Base-by-base conservation (phyloP, 2,329 filamentous ascomycete genomes). In the Ascochyta koolunga region DNA sequence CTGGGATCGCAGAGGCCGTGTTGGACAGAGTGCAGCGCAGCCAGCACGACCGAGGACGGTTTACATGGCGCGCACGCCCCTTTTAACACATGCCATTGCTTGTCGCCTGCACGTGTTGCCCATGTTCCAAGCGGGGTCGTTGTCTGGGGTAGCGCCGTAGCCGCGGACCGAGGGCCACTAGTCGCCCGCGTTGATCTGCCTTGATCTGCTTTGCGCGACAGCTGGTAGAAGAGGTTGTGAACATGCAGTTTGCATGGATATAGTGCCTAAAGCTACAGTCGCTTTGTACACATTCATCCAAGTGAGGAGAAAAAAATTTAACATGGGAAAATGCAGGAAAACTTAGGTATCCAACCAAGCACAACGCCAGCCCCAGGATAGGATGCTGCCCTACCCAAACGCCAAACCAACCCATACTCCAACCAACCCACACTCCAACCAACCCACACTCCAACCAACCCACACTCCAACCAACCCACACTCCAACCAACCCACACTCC, bases 91-190 rank as follows among this genome's bases (percentile, higher is more conserved):
- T n/a, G 8, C 37, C 8, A 36, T 37, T 32, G 53, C 31, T 18
- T 36, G 31, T 41, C 10, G 35, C 22, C 21, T 51, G 25, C 27
- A 21, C 31, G 24, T 49, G 37, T 21, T 42, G 19, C 45, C 37
- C 33, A 41, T 13, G n/a, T 19, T 15, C 8, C 18, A 22, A 18
- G 46, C 47, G 47, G 47, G 47, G 47, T 43, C 33, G 5, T 38
- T 7, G 16, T 42, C 38, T 27, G 31, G 46, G 45, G 31, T 29
- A 29, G 22, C n/a, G n/a, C 11, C 27, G n/a, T 4, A 24, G 5
- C 19, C 19, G 29, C 19, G 29, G 33, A 16, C 46, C 47, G 47
- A 50, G 47, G 47, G 21, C n/a, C 47, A 32, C 39, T 50, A 50
- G 6, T 42, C 24, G 19, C 13, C 18, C n/a, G 15, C 13, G 18